Percentiles rank a stretch among this genome's conserved stretches.
Evolutionary conservation across 768 basidiomycete genomes (phyloP).

Genomic region (Cantharellus anzutake): DNA sequence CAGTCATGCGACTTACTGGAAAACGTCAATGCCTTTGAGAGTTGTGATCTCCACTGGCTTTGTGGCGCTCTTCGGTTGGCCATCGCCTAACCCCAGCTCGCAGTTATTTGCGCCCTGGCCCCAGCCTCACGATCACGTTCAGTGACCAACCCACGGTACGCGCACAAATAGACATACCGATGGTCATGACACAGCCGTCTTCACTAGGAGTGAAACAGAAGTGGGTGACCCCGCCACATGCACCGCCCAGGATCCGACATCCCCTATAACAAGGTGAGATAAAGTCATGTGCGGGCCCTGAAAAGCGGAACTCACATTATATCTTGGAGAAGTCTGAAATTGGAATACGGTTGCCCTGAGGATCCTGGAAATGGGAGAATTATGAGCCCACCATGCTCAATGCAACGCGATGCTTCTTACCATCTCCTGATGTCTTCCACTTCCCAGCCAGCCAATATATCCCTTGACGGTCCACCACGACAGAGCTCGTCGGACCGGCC

Average conservation of each 20-base stretch:
- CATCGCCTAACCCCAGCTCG: slow-evolving; percentile 64
- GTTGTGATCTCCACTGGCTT: slow-evolving; percentile 56
- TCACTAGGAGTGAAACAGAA: slow-evolving; percentile 54
- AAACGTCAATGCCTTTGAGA: slow-evolving; percentile 59
- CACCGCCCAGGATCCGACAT: slow-evolving; percentile 51
- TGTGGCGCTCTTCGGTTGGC: slow-evolving; percentile 72
- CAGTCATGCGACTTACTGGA: slow-evolving; percentile 32
- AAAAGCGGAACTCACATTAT: slow-evolving; percentile 38
- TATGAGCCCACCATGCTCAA: background rate
- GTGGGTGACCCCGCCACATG: slow-evolving; percentile 78
- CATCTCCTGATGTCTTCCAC: slow-evolving; percentile 95
- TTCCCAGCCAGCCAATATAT: slow-evolving; percentile 84
- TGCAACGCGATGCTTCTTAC: slow-evolving; percentile 17
- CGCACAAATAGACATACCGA: slow-evolving; percentile 19
- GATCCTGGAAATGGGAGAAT: slow-evolving; percentile 34
- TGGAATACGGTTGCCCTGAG: slow-evolving; percentile 73
- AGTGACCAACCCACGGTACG: background rate
- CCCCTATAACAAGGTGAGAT: slow-evolving; percentile 27
- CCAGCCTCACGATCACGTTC: slow-evolving; percentile 4
- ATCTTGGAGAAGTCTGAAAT: slow-evolving; percentile 74
- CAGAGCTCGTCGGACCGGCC: slow-evolving; percentile 71
- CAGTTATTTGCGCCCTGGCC: slow-evolving; percentile 23
- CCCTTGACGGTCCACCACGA: slow-evolving; percentile 65
- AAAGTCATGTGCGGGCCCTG: slow-evolving; percentile 7
- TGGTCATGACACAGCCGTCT: slow-evolving; percentile 58